Conservation (phyloP, 768 basidiomycete genomes). For the Hericium erinaceus region DNA sequence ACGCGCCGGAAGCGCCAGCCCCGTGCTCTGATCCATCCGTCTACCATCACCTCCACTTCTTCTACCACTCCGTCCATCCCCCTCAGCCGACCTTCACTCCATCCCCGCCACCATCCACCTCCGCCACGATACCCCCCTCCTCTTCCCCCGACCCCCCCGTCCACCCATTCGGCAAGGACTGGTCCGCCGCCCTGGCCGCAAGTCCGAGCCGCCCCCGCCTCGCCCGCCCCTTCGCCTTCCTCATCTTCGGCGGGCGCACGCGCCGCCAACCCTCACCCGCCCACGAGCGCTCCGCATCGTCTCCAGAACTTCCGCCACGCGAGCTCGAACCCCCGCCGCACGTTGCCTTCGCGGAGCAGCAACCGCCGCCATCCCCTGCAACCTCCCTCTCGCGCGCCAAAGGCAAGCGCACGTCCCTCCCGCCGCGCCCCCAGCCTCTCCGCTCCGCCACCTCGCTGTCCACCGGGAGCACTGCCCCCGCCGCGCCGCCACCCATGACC, state of each 20-base stretch:
- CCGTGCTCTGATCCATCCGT: not conserved
- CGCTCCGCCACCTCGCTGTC: not conserved
- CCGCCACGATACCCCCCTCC: not conserved
- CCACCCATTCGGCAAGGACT: not conserved
- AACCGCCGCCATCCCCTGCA: not conserved
- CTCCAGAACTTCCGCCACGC: not conserved
- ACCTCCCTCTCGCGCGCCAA: not conserved
- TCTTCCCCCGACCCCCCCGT: not conserved
- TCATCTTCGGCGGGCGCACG: not conserved
- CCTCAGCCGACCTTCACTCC: not conserved
- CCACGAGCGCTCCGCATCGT: not conserved
- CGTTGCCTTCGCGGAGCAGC: not conserved
- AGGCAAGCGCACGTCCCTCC: not conserved
- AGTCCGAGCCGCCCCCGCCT: not conserved
- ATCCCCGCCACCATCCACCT: not conserved
- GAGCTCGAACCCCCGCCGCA: not conserved
- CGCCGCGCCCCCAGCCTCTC: not conserved
- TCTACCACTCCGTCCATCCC: not conserved
- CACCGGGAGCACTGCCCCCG: not conserved
- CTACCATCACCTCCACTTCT: not conserved
- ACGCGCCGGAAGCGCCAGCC: not conserved
- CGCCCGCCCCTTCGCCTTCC: not conserved
- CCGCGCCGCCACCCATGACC: not conserved
- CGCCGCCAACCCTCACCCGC: not conserved
- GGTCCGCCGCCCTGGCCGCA: not conserved